These are phyloP conservation scores for Populus davidiana DNA, from an alignment of 345 rosid genomes.

Conservation along the genomic window DNA sequence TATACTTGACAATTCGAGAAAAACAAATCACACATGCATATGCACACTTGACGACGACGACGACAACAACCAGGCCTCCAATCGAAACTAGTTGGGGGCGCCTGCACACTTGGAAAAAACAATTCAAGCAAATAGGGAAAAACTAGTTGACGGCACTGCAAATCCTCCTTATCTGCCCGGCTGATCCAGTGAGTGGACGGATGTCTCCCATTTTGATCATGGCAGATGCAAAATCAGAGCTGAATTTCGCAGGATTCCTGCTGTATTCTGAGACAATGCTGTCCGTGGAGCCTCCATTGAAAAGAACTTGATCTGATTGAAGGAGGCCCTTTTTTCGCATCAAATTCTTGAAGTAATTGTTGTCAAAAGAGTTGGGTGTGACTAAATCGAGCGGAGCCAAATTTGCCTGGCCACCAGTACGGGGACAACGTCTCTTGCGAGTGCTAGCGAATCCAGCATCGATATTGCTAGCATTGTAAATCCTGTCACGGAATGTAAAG, in stretches of 20 bases:
- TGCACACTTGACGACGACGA: too few species aligned
- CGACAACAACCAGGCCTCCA: too few species aligned
- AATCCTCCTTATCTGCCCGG: conserved; percentile 34
- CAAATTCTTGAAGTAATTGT: conserved; percentile 18
- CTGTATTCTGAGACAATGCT: conserved; percentile 14
- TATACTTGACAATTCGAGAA: too few species aligned
- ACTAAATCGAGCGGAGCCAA: conserved; percentile 18
- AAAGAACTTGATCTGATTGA: conserved; percentile 20
- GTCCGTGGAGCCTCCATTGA: conserved; percentile 22
- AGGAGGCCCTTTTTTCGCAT: conserved; percentile 16
- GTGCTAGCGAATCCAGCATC: conserved; percentile 20
- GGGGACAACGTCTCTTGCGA: conserved; percentile 11
- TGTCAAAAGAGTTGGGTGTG: conserved; percentile 20
- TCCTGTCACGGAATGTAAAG: neutral
- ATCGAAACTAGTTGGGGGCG: too few species aligned
- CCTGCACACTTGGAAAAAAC: neutral
- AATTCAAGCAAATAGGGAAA: too few species aligned
- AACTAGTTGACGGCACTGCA: conserved; percentile 37
- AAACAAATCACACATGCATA: too few species aligned
- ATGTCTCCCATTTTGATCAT: conserved; percentile 55
- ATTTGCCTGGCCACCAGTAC: neutral
- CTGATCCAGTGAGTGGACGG: conserved; percentile 34
- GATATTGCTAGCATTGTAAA: conserved; percentile 6
- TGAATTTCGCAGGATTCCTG: neutral
- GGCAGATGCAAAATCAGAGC: conserved; percentile 38